These are phyloP conservation scores for Jackrogersella multiformis DNA, from an alignment of 495 filamentous ascomycete genomes.

Conservation along the genomic window DNA sequence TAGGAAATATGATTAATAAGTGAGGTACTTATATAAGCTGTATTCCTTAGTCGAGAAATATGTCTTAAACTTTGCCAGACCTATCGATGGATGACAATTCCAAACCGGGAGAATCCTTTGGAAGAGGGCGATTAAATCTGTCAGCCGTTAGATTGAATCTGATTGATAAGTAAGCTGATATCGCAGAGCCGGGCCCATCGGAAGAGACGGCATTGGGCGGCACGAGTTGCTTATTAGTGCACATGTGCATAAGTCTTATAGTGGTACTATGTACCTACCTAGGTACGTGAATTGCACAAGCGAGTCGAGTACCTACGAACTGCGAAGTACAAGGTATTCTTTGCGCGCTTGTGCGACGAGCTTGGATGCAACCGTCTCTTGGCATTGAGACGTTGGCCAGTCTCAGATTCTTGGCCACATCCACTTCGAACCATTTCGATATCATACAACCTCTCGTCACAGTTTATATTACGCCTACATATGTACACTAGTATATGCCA, in stretches of 20 bases:
- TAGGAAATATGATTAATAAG: too few relatives aligned
- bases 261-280: neutral
- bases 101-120: slow-evolving; percentile 11
- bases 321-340: slow-evolving; percentile 10
- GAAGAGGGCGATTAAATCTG: slow-evolving; percentile 2
- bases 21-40: too few relatives aligned
- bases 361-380: slow-evolving; percentile 33
- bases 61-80: too few relatives aligned
- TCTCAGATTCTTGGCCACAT: slow-evolving; percentile 12
- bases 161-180: slow-evolving; percentile 4
- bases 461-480: slow-evolving; percentile 7
- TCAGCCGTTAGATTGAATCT: too few relatives aligned
- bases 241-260: slow-evolving; percentile 25
- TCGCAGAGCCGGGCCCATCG: slow-evolving; percentile 1
- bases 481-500: too few relatives aligned
- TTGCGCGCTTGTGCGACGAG: slow-evolving; percentile 28
- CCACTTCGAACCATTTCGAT: slow-evolving; percentile 12
- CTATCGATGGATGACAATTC: too few relatives aligned
- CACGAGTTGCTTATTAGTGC: slow-evolving; percentile 1
- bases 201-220: slow-evolving; percentile 22
- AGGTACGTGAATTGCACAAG: slow-evolving; percentile 4
- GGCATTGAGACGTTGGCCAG: slow-evolving; percentile 22
- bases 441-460: slow-evolving; percentile 34
- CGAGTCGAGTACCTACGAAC: slow-evolving; percentile 3
- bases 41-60: too few relatives aligned